Evolutionary conservation across 306 rosid genomes (phyloP).

Genomic region (Vigna radiata): DNA sequence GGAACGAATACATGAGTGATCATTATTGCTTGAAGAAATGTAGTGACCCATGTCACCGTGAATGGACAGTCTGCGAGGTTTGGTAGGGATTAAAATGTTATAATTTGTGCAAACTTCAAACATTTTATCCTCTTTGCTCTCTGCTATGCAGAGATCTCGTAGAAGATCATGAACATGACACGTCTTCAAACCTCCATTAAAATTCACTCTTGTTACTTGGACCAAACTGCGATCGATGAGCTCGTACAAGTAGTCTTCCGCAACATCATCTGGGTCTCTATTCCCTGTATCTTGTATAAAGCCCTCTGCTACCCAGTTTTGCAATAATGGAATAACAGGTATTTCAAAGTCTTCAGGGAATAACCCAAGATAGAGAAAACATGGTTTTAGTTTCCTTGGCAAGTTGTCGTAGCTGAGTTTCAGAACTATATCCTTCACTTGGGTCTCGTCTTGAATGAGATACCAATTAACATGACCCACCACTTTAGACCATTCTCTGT

Average conservation of each 20-base stretch:
- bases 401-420: constrained; percentile 39
- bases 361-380: constrained; percentile 41
- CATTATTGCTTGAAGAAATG: constrained; percentile 25
- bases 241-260: constrained; percentile 41
- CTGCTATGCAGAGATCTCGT: constrained; percentile 27
- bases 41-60: background rate
- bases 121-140: constrained; percentile 36
- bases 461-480: constrained; percentile 32
- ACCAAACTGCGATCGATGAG: constrained; percentile 46
- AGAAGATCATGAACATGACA: constrained; percentile 43
- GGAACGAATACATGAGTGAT: constrained; percentile 42
- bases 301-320: no score
- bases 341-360: constrained; percentile 43
- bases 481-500: constrained; percentile 34
- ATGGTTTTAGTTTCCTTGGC: constrained; percentile 36
- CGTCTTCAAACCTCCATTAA: constrained; percentile 13
- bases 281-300: no score
- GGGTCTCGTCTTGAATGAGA: constrained; percentile 33
- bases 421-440: constrained; percentile 40
- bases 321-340: background rate
- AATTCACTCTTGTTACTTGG: constrained; percentile 5
- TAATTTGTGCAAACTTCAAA: constrained; percentile 16
- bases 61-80: constrained; percentile 41
- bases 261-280: background rate
- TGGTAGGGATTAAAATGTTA: background rate